Conservation (phyloP, 1,139 yeast genomes). For the Suhomyces bokatorum region DNA sequence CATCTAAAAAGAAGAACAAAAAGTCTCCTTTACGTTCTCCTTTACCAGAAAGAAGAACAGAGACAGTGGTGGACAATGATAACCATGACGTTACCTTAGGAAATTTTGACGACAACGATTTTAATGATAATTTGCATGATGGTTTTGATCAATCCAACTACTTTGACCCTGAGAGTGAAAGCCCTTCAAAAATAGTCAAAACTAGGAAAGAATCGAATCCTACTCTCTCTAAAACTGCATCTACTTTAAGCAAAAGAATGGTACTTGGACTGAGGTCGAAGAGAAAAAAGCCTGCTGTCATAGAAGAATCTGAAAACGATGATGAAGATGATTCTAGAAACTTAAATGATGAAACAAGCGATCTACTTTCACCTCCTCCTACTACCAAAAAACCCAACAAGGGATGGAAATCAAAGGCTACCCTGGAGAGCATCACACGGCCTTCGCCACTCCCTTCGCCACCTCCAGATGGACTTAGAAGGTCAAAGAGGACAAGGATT, state of each 20-base stretch:
- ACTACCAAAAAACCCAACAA: conserved; percentile 15
- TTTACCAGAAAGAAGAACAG: conserved; percentile 24
- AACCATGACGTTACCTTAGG: conserved; percentile 12
- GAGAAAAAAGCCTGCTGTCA: conserved; percentile 13
- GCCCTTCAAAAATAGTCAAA: not conserved
- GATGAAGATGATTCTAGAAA: conserved; percentile 25
- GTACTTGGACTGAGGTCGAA: conserved; percentile 37
- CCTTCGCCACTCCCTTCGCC: conserved; percentile 45
- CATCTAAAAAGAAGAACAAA: conserved; percentile 22
- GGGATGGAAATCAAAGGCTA: conserved; percentile 5
- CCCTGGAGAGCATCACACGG: not conserved
- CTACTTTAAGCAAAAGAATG: conserved; percentile 42
- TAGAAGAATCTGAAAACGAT: conserved; percentile 22
- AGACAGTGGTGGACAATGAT: not conserved
- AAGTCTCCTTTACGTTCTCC: conserved; percentile 40
- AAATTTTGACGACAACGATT: conserved; percentile 11
- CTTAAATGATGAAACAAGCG: conserved; percentile 14
- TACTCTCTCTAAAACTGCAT: not conserved
- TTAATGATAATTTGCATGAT: conserved; percentile 14
- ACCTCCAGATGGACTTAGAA: conserved; percentile 46
- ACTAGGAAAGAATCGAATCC: not conserved
- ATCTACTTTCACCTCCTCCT: conserved; percentile 24
- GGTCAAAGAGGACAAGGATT: conserved; percentile 64
- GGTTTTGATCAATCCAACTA: conserved; percentile 11
- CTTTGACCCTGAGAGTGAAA: not conserved